phyloP scores from a whole-genome alignment of 139 green algal species.

The Zygnema circumcarinatum region DNA sequence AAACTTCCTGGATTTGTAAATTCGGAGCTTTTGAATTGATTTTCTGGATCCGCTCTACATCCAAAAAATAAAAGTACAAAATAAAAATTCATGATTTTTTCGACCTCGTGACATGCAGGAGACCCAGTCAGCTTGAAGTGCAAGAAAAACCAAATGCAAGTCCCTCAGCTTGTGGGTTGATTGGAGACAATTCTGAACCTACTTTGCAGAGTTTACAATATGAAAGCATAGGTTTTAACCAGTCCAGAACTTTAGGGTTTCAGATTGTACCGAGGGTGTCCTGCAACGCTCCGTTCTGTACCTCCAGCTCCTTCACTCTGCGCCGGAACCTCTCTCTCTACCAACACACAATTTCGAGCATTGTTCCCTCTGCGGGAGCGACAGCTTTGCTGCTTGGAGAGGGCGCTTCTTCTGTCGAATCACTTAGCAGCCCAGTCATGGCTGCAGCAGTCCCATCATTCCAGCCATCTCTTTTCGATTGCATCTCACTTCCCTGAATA shows the following conservation, averaged over 20 bases:
- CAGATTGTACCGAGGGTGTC: constrained; percentile 20
- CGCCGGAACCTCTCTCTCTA: constrained; percentile 83
- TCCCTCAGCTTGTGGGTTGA: no score
- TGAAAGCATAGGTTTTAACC: no score
- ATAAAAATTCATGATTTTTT: no score
- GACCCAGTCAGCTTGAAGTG: no score
- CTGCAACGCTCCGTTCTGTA: constrained; percentile 42
- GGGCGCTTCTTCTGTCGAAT: not conserved
- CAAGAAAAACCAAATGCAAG: no score
- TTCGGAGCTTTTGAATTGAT: no score
- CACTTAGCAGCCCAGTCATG: not conserved
- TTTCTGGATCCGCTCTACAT: not conserved
- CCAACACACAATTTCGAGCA: constrained; percentile 80
- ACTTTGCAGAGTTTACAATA: no score
- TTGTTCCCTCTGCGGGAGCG: constrained; percentile 48
- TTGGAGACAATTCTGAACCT: no score
- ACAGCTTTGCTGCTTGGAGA: not conserved
- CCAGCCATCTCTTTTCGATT: not conserved
- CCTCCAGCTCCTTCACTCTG: constrained; percentile 78
- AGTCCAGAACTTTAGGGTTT: no score
- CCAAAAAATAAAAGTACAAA: no score
- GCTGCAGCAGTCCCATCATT: not conserved
- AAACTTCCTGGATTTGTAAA: no score
- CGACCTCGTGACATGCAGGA: no score
- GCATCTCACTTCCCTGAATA: constrained; percentile 18